Evolutionary conservation across 2,329 filamentous ascomycete genomes (phyloP).

Genomic region (Botrytis sinoallii): DNA sequence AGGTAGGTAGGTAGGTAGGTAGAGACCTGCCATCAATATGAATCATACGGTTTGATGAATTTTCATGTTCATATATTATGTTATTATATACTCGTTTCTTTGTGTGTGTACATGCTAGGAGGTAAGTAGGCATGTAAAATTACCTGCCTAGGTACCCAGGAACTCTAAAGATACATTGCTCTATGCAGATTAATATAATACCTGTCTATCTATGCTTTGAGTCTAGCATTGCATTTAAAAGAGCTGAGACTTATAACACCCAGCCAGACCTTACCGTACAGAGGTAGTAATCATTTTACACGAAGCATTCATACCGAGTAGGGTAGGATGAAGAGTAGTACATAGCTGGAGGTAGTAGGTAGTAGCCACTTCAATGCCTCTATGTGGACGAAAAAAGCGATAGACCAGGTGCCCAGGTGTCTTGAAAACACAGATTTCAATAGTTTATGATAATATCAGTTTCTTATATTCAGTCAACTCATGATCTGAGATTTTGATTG

Average conservation of each 20-base stretch:
- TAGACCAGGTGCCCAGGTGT: not conserved
- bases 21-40: not conserved
- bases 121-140: not conserved
- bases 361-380: not conserved
- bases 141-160: not conserved
- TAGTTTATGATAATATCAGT: not conserved
- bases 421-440: not conserved
- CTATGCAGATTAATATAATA: not conserved
- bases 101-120: not conserved
- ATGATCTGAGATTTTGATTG: not conserved
- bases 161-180: not conserved
- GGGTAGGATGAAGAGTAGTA: not conserved
- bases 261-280: not conserved
- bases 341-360: not conserved
- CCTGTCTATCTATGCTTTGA: not conserved
- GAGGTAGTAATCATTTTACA: not conserved
- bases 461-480: not conserved
- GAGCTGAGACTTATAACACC: not conserved
- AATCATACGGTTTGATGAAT: not conserved
- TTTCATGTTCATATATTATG: not conserved
- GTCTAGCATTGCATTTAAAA: not conserved
- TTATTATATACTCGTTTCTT: no score
- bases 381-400: not conserved
- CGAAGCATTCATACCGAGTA: not conserved
- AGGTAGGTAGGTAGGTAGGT: not conserved